Conservation (phyloP, 495 filamentous ascomycete genomes). For the Talaromyces adpressus region DNA sequence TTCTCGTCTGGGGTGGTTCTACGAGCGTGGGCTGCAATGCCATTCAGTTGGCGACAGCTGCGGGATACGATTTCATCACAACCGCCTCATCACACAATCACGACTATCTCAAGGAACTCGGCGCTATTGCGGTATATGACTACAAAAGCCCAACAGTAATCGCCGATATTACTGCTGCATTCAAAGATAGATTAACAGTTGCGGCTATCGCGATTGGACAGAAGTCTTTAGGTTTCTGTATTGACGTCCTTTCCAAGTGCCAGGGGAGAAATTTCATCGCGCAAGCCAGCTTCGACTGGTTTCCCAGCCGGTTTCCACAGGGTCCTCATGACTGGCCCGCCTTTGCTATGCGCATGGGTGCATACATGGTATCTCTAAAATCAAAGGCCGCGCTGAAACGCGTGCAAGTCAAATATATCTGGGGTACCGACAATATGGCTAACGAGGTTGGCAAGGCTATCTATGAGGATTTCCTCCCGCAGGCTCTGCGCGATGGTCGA, state of each 20-base stretch:
- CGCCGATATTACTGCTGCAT: constrained; percentile 2
- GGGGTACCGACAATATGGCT: not conserved
- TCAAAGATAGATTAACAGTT: not conserved
- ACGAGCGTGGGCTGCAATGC: constrained; percentile 41
- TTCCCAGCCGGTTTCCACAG: not conserved
- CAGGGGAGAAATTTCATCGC: not conserved
- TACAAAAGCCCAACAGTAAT: constrained; percentile 32
- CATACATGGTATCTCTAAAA: not conserved
- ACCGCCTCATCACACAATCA: constrained; percentile 38
- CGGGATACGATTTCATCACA: constrained; percentile 38
- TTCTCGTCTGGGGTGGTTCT: constrained; percentile 56
- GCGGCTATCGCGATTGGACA: not conserved
- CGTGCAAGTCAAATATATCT: not conserved
- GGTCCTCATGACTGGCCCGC: not conserved
- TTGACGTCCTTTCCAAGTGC: not conserved
- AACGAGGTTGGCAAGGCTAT: not conserved
- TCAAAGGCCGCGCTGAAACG: not conserved
- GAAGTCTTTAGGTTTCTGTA: not conserved
- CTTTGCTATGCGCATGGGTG: not conserved
- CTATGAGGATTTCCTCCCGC: not conserved
- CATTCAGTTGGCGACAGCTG: constrained; percentile 30
- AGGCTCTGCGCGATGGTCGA: not conserved
- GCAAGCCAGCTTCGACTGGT: not conserved
- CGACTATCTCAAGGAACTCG: constrained; percentile 33
- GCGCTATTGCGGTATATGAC: constrained; percentile 36